These are phyloP conservation scores for Schrenkiella parvula DNA, from an alignment of 345 rosid genomes.

Conservation along the genomic window DNA sequence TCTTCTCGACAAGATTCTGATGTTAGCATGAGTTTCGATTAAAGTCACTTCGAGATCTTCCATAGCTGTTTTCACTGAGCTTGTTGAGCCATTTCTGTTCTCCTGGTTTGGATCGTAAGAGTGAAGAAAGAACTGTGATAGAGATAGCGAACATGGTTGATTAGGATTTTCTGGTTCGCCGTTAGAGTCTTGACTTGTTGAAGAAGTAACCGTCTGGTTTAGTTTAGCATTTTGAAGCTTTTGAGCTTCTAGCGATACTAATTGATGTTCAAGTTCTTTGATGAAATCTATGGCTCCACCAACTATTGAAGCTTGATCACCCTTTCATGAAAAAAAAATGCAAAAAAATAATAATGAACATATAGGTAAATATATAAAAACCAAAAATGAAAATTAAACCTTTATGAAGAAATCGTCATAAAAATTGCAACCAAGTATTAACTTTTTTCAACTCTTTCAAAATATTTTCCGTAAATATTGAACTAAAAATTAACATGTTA, in stretches of 20 bases:
- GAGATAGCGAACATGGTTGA: slow-evolving; percentile 27
- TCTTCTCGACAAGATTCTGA: slow-evolving; percentile 64
- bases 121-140: slow-evolving; percentile 51
- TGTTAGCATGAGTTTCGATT: slow-evolving; percentile 80
- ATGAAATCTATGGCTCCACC: slow-evolving; percentile 91
- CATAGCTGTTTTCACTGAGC: slow-evolving; percentile 36
- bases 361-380: not conserved
- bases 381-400: not conserved
- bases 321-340: slow-evolving; percentile 36
- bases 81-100: slow-evolving; percentile 41
- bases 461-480: not conserved
- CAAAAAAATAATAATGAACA: not conserved
- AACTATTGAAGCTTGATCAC: slow-evolving; percentile 92
- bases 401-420: not conserved
- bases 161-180: slow-evolving; percentile 13
- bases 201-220: slow-evolving; percentile 23
- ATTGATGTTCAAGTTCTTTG: slow-evolving; percentile 75
- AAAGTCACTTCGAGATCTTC: slow-evolving; percentile 83
- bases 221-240: slow-evolving; percentile 35
- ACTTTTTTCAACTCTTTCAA: not conserved
- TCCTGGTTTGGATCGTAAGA: slow-evolving; percentile 58
- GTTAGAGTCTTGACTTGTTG: slow-evolving; percentile 27
- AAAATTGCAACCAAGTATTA: not conserved
- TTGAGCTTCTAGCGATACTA: slow-evolving; percentile 64
- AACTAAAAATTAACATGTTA: not conserved